Evolutionary conservation across 2,329 filamentous ascomycete species (phyloP).

Genomic region (Juglanconis sp.): DNA sequence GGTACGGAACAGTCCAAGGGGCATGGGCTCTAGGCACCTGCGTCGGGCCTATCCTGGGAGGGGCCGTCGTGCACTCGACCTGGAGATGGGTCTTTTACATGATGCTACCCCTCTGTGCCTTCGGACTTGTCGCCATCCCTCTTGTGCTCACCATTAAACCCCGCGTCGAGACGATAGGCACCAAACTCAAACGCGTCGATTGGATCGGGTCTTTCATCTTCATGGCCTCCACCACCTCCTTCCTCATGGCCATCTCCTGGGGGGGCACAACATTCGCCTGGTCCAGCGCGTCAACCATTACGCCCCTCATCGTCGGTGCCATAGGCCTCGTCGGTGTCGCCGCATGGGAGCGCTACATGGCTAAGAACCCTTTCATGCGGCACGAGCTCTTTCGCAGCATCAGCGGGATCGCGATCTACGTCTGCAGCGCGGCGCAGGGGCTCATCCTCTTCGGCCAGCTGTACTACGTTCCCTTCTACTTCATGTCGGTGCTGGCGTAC

Average conservation of each 20-base stretch:
- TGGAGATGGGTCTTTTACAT: conserved; percentile 50
- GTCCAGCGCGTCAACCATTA: conserved; percentile 36
- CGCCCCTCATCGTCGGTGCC: conserved; percentile 41
- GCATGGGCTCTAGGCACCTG: conserved; percentile 39
- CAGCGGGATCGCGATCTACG: conserved; percentile 29
- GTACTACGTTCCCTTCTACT: conserved; percentile 37
- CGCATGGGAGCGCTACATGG: conserved; percentile 34
- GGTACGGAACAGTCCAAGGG: conserved; percentile 35
- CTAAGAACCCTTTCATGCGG: conserved; percentile 31
- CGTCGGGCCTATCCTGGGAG: conserved; percentile 38
- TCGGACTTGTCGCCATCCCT: conserved; percentile 37
- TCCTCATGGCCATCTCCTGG: conserved; percentile 47
- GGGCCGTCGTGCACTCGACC: conserved; percentile 31
- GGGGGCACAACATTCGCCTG: conserved; percentile 43
- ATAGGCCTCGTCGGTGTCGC: conserved; percentile 35
- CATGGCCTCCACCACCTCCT: conserved; percentile 38
- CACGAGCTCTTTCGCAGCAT: conserved; percentile 28
- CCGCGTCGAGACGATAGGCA: conserved; percentile 26
- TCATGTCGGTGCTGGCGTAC: conserved; percentile 32
- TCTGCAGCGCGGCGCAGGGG: conserved; percentile 31
- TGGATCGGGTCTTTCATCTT: conserved; percentile 44
- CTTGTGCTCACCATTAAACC: conserved; percentile 40
- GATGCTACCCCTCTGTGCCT: conserved; percentile 41
- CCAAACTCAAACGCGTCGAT: conserved; percentile 40
- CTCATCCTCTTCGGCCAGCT: conserved; percentile 32